Evolutionary conservation across 441 rosid species (phyloP).

Genomic region (Erysimum pusillum): DNA sequence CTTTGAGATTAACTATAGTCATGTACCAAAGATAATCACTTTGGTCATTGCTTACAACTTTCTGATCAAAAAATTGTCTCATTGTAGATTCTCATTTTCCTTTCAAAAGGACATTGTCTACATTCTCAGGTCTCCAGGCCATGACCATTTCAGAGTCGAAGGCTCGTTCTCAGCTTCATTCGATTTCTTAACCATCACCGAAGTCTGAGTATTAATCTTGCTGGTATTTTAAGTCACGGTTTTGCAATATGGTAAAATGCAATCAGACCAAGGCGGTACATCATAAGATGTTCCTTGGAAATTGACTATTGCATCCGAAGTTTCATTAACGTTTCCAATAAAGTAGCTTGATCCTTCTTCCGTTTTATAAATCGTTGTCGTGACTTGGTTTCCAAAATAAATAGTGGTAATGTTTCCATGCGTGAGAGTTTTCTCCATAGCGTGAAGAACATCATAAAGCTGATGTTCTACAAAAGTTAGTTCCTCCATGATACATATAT

Average conservation of each 20-base stretch:
- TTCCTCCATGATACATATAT: slow-evolving; percentile 92
- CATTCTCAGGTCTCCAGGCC: slow-evolving; percentile 80
- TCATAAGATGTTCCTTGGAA: slow-evolving; percentile 46
- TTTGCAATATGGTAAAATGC: slow-evolving; percentile 62
- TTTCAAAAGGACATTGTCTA: slow-evolving; percentile 25
- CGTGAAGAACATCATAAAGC: slow-evolving; percentile 59
- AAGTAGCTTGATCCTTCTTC: slow-evolving; percentile 65
- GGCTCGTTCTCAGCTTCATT: slow-evolving; percentile 61
- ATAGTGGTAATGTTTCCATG: slow-evolving; percentile 49
- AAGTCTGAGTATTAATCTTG: slow-evolving; percentile 66
- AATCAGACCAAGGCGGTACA: slow-evolving; percentile 77
- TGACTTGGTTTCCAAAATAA: slow-evolving; percentile 52
- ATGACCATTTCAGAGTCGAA: slow-evolving; percentile 58
- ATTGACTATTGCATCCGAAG: slow-evolving; percentile 47
- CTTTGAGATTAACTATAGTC: slow-evolving; percentile 55
- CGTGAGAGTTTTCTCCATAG: slow-evolving; percentile 61
- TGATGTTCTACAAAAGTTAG: slow-evolving; percentile 74
- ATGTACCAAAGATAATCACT: slow-evolving; percentile 84
- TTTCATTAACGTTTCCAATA: slow-evolving; percentile 54
- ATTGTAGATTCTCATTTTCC: slow-evolving; percentile 55
- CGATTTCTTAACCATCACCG: slow-evolving; percentile 57
- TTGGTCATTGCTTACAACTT: slow-evolving; percentile 53
- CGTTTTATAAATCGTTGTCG: slow-evolving; percentile 55
- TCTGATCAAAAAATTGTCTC: slow-evolving; percentile 61
- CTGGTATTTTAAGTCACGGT: slow-evolving; percentile 62